Conservation (phyloP, 2,329 filamentous ascomycete genomes). For the Plectosphaerella plurivora region DNA sequence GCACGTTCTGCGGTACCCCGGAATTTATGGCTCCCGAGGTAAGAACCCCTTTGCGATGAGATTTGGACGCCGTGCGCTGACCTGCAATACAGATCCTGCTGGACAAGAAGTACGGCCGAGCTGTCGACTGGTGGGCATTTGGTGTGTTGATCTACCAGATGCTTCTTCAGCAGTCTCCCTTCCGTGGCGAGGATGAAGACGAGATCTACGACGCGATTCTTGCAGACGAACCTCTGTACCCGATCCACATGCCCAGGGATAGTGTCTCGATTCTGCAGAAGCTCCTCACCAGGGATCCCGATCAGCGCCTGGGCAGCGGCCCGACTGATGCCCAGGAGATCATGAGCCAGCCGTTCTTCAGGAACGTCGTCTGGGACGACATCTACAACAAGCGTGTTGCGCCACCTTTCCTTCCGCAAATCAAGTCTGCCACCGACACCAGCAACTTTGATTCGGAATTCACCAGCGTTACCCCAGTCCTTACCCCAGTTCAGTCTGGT, state of each 20-base stretch:
- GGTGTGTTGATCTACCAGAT: constrained; percentile 99
- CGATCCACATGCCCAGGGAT: constrained; percentile 97
- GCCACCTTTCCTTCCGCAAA: constrained; percentile 84
- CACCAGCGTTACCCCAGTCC: constrained; percentile 93
- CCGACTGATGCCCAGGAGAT: constrained; percentile 97
- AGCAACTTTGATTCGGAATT: constrained; percentile 99
- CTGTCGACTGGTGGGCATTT: constrained; percentile 99
- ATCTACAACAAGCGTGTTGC: constrained; percentile 92
- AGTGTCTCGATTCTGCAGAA: constrained; percentile 98
- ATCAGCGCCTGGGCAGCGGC: constrained; percentile 85
- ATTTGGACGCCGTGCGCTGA: constrained; percentile 21
- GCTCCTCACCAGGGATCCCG: constrained; percentile 89
- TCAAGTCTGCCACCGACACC: constrained; percentile 93
- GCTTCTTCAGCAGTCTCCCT: constrained; percentile 97
- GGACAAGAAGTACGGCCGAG: constrained; percentile 96
- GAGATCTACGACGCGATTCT: constrained; percentile 99
- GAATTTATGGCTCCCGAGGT: constrained; percentile 99
- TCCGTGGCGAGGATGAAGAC: constrained; percentile 97
- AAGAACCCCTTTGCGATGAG: constrained; percentile 20
- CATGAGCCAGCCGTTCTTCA: constrained; percentile 98
- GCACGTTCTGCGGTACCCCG: constrained; percentile 98
- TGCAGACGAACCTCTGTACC: constrained; percentile 93
- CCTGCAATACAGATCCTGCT: constrained; percentile 67
- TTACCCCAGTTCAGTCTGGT: constrained; percentile 97
- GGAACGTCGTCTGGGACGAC: constrained; percentile 97